Conservation (phyloP, 768 basidiomycete species). For the Kwoniella bestiolae region DNA sequence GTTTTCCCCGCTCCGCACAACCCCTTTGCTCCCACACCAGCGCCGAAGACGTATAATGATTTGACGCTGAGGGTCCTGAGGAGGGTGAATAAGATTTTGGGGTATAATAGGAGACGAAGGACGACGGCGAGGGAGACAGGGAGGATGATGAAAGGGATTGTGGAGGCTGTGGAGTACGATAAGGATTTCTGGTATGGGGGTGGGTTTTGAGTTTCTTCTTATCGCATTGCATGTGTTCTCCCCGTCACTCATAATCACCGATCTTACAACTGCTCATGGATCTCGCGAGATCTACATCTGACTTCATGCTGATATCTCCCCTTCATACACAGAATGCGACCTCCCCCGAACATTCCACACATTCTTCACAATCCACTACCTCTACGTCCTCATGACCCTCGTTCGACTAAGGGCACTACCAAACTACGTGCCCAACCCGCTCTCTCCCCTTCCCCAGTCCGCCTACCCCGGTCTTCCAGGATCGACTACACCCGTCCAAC, state of each 20-base stretch:
- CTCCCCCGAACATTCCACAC: slow-evolving; percentile 94
- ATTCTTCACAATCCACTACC: slow-evolving; percentile 91
- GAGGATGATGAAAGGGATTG: slow-evolving; percentile 59
- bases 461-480: slow-evolving; percentile 28
- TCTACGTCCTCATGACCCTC: slow-evolving; percentile 89
- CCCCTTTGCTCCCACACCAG: slow-evolving; percentile 43
- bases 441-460: slow-evolving; percentile 40
- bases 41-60: slow-evolving; percentile 37
- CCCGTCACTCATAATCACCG: too few relatives aligned
- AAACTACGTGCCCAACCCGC: slow-evolving; percentile 35
- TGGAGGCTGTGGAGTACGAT: slow-evolving; percentile 58
- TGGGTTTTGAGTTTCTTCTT: slow-evolving; percentile 40
- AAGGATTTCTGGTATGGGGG: slow-evolving; percentile 60
- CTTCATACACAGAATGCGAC: slow-evolving; percentile 70
- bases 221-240: neutral
- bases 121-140: slow-evolving; percentile 60
- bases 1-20: slow-evolving; percentile 51
- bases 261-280: too few relatives aligned
- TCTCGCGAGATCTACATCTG: too few relatives aligned
- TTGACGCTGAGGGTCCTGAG: slow-evolving; percentile 48
- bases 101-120: slow-evolving; percentile 58
- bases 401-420: slow-evolving; percentile 77
- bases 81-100: slow-evolving; percentile 58
- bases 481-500: slow-evolving; percentile 12
- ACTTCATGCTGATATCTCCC: neutral